Percentiles rank a stretch among this genome's conserved stretches.
These are phyloP conservation scores for Grigorovia humatica DNA, from an alignment of 805 yeast genomes.

Conservation along the genomic window DNA sequence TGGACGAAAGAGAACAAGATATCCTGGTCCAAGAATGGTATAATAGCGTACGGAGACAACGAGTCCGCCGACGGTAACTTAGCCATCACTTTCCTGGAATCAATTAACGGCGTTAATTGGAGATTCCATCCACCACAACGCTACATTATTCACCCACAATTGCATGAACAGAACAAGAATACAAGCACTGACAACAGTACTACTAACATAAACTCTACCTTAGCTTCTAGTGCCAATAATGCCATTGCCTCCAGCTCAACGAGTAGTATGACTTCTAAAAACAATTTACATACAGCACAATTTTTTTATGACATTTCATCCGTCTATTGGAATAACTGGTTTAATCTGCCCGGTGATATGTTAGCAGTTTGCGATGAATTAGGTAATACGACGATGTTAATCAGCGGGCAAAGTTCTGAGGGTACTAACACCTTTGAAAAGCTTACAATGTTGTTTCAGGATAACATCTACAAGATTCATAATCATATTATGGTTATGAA, in stretches of 20 bases:
- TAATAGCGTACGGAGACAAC: conserved; percentile 58
- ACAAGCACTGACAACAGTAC: neutral
- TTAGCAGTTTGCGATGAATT: conserved; percentile 65
- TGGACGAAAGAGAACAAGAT: conserved; percentile 24
- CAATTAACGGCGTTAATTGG: conserved; percentile 72
- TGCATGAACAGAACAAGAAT: conserved; percentile 13
- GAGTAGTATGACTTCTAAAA: neutral
- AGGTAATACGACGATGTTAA: conserved; percentile 54
- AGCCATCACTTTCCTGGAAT: conserved; percentile 56
- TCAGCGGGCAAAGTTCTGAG: conserved; percentile 38
- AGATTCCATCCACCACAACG: conserved; percentile 42
- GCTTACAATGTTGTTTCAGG: conserved; percentile 30
- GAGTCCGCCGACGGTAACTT: conserved; percentile 32
- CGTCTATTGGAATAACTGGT: conserved; percentile 60
- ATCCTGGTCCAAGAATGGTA: conserved; percentile 79
- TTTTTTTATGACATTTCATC: conserved; percentile 31
- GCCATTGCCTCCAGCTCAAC: neutral
- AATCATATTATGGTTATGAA: conserved; percentile 21
- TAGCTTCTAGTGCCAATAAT: neutral
- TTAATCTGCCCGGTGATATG: conserved; percentile 51
- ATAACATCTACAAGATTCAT: conserved; percentile 26
- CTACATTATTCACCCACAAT: conserved; percentile 25
- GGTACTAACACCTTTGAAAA: conserved; percentile 27
- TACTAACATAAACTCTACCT: conserved; percentile 6
- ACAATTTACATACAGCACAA: conserved; percentile 14